These are phyloP conservation scores for Candolleomyces eurysporus DNA, from an alignment of 768 basidiomycete species.

Conservation along the genomic window DNA sequence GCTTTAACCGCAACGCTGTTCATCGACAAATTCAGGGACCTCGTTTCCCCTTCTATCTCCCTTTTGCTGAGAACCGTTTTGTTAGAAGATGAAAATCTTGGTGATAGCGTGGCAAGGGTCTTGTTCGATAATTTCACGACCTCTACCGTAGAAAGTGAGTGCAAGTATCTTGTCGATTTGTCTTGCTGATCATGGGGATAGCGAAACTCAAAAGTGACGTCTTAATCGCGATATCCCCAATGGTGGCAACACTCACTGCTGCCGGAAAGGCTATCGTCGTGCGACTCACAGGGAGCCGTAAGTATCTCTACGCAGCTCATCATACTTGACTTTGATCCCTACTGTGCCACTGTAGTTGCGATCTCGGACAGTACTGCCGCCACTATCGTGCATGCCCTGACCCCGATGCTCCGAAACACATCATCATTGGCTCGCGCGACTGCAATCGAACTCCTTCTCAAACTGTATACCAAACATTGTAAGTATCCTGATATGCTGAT, in stretches of 20 bases:
- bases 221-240: not conserved
- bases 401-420: not conserved
- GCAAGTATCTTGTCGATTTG: not conserved
- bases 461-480: not conserved
- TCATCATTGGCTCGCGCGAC: not conserved
- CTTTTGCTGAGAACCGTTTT: not conserved
- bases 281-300: not conserved
- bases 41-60: not conserved
- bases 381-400: not conserved
- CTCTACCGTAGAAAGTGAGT: not conserved
- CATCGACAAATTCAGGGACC: not conserved
- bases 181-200: not conserved
- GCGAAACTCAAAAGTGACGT: conserved; percentile 1
- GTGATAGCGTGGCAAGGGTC: not conserved
- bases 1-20: not conserved
- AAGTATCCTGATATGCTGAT: not conserved
- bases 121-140: not conserved
- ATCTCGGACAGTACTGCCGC: not conserved
- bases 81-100: not conserved
- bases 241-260: not conserved
- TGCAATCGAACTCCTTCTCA: not conserved
- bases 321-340: not conserved
- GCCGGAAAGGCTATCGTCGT: not conserved
- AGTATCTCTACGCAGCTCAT: not conserved
- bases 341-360: not conserved